Conservation (phyloP, 495 filamentous ascomycete genomes). For the Trichoderma orchidacearum region DNA sequence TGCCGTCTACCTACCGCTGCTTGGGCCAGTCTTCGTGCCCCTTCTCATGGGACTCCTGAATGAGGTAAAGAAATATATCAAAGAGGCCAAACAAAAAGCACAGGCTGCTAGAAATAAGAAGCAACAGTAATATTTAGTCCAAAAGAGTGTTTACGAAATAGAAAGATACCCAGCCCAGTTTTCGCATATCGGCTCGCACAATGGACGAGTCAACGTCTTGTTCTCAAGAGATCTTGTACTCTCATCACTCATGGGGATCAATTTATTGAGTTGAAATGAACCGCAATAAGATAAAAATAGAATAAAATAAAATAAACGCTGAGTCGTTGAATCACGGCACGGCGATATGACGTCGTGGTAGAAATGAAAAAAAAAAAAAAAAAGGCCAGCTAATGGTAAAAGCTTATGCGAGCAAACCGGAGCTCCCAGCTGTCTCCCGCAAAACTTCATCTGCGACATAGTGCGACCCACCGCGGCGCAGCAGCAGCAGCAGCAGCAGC, state of each 20-base stretch:
- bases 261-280: too few species aligned
- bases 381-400: too few species aligned
- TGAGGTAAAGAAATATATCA: conserved; percentile 50
- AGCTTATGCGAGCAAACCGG: background rate
- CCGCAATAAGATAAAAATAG: too few species aligned
- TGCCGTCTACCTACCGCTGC: conserved; percentile 85
- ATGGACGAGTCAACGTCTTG: too few species aligned
- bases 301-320: too few species aligned
- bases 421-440: background rate
- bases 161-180: background rate
- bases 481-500: background rate
- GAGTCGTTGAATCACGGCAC: background rate
- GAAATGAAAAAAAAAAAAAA: too few species aligned
- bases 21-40: conserved; percentile 88
- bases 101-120: conserved; percentile 17
- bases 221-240: too few species aligned
- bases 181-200: too few species aligned
- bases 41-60: conserved; percentile 71
- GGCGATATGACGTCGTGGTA: background rate
- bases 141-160: background rate
- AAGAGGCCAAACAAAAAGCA: conserved; percentile 21
- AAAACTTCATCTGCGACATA: background rate
- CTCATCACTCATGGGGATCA: too few species aligned
- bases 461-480: background rate
- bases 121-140: conserved; percentile 8